Conservation (phyloP, 176 grass and related monocot genomes). For the Tuctoria greenei region DNA sequence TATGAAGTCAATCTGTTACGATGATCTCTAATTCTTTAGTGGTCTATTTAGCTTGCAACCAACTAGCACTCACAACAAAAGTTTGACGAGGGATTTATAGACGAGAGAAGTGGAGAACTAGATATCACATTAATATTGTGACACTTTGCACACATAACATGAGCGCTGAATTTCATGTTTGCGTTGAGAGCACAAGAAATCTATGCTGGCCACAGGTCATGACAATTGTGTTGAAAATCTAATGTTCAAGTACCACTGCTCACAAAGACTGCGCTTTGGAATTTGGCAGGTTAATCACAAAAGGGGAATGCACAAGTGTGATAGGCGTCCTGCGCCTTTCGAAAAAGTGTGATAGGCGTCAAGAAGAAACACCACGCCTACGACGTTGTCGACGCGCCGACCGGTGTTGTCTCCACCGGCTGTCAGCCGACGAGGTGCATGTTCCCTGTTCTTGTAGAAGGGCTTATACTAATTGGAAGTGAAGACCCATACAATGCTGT, state of each 20-base stretch:
- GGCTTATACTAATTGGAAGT: conserved; percentile 67
- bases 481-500: conserved; percentile 51
- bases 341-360: conserved; percentile 82
- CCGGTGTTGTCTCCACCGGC: conserved; percentile 44
- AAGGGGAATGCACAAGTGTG: conserved; percentile 71
- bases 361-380: conserved; percentile 57
- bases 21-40: neutral
- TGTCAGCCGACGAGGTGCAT: conserved; percentile 69
- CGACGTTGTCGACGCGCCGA: conserved; percentile 61
- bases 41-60: neutral
- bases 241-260: neutral
- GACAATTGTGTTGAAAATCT: neutral
- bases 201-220: neutral
- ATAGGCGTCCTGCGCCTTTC: conserved; percentile 78
- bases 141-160: neutral
- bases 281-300: conserved; percentile 64
- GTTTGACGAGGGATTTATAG: neutral
- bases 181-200: neutral
- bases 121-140: neutral
- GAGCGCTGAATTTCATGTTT: neutral
- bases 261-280: neutral
- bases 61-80: neutral
- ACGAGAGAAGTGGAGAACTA: neutral
- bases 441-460: conserved; percentile 71
- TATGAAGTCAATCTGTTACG: neutral